phyloP scores from a whole-genome alignment of 805 yeast genomes.

The Yarrowia bubula region DNA sequence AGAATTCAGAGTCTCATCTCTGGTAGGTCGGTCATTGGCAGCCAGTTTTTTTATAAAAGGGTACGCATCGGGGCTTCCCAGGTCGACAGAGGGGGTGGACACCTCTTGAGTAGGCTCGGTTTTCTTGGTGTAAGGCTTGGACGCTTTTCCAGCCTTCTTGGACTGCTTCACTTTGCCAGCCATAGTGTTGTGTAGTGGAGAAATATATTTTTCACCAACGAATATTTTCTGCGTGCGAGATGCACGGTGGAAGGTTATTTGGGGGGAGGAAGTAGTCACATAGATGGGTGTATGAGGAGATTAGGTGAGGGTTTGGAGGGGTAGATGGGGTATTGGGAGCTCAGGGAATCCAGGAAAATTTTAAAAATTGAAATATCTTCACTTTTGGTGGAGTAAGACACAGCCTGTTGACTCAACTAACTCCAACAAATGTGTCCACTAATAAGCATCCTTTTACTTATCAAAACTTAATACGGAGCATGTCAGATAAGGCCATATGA shows the following conservation, averaged over 20 bases:
- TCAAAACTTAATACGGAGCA: too few species aligned
- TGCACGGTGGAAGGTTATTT: background rate
- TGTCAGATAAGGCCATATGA: too few species aligned
- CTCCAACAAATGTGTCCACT: too few species aligned
- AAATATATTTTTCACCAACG: background rate
- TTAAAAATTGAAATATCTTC: too few species aligned
- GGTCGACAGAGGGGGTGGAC: background rate
- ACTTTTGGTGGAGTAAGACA: too few species aligned
- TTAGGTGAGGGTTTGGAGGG: too few species aligned
- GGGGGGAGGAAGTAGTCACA: background rate
- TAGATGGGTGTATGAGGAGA: too few species aligned
- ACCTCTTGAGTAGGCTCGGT: background rate
- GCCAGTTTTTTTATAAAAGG: conserved; percentile 78
- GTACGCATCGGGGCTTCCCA: conserved; percentile 27
- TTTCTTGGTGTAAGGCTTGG: background rate
- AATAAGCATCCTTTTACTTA: too few species aligned
- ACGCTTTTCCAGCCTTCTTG: background rate
- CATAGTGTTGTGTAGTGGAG: background rate
- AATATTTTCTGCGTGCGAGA: background rate
- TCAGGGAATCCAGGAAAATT: too few species aligned
- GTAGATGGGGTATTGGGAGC: too few species aligned
- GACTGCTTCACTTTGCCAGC: conserved; percentile 2
- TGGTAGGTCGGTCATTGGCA: conserved; percentile 70
- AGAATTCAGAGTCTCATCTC: conserved; percentile 71
- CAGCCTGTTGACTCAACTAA: too few species aligned